Evolutionary conservation across 345 rosid genomes (phyloP), one percentile per base, ranked within the genome.

Genomic region (Conringia planisiliqua): DNA sequence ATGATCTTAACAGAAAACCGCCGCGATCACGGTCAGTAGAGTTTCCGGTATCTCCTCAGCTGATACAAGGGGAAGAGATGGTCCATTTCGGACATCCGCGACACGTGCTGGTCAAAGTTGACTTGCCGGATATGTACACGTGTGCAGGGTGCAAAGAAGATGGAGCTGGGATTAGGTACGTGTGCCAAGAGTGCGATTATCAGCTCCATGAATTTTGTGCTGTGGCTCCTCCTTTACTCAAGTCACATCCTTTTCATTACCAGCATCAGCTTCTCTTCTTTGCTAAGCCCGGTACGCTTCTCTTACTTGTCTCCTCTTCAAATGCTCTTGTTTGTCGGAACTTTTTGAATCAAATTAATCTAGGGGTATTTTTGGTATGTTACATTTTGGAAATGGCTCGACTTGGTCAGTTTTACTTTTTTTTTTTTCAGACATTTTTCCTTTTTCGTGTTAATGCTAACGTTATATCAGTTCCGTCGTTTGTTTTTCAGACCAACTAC

Each of bases 181-280:
- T 82, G 12, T 94, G 97, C 78, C 82, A 62, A 39, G 83, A 67
- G n/a, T 94, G 98, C n/a, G 82, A 91, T 59, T 94, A 83, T 69
- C 91, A 88, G 83, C 79, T 94, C 4, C 98, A 94, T 73, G 95
- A 86, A 38, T 91, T 91, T 74, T 94, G 98, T 64, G 95, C 91
- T 55, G 62, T 82, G 68, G 91, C 90, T 64, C 86, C 89, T 75
- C 78, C 76, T 2, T 11, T 67, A 36, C 86, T 87, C 11, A 78
- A 79, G 48, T 78, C 78, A 9, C 97, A 94, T 46, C 97, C 96
- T 61, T 74, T 86, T 62, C 97, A 94, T 74, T 59, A 24, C 51
- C 93, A 85, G 4, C 98, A 94, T 84, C 87, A 77, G 2, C 85
- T 91, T 20, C 58, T 63, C 9, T 86, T 88, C 81, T 79, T 70